Evolutionary conservation across 2,329 filamentous ascomycete species (phyloP).

Genomic region (Paecilomyces dactylethromorphus): DNA sequence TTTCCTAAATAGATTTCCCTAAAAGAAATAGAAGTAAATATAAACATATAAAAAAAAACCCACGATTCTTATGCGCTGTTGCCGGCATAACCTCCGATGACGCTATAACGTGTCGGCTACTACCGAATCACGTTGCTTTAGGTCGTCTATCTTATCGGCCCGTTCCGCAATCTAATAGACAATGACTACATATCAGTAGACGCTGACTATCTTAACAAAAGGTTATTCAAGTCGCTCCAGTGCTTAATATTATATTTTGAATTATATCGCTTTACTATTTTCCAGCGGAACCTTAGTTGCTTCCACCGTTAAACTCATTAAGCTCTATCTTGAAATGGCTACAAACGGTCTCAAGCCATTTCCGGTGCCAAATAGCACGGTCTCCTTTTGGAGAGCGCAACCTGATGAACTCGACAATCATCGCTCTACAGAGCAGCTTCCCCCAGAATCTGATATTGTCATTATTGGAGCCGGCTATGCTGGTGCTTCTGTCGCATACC

Average conservation of each 20-base stretch:
- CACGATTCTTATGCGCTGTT: no score
- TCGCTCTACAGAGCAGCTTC: constrained; percentile 34
- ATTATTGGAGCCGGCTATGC: constrained; percentile 45
- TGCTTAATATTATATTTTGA: background rate
- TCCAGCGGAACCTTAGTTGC: background rate
- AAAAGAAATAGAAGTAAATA: no score
- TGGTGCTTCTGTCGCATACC: constrained; percentile 39
- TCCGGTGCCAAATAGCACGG: constrained; percentile 5
- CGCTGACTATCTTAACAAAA: background rate
- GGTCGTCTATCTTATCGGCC: background rate
- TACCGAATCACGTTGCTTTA: background rate
- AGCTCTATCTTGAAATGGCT: background rate
- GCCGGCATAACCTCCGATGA: no score
- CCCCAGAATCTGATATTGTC: constrained; percentile 36
- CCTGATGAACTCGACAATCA: constrained; percentile 34
- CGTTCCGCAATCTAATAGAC: background rate
- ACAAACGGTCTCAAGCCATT: background rate
- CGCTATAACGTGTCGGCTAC: background rate
- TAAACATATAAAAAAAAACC: no score
- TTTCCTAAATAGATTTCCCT: no score
- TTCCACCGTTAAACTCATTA: background rate
- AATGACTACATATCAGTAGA: background rate
- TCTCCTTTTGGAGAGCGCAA: constrained; percentile 37
- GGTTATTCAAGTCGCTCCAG: background rate
- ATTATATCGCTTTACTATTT: background rate